Percentiles rank a stretch among this genome's conserved stretches.
Evolutionary conservation across 306 rosid species (phyloP).

Genomic region (Betula pendula): DNA sequence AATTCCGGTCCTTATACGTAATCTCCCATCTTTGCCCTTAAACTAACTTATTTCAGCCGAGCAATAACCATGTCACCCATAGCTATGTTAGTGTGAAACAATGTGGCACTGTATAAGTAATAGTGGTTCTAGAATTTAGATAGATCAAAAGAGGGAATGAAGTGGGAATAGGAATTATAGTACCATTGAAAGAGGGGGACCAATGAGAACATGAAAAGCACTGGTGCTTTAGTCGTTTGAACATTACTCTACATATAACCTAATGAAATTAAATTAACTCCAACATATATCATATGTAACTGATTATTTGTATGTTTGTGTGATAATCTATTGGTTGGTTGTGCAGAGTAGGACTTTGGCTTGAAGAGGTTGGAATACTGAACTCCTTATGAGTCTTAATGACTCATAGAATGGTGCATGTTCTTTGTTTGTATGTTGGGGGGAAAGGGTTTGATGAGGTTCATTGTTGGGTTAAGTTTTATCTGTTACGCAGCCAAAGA

Average conservation of each 20-base stretch:
- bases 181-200: background rate
- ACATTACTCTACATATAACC: background rate
- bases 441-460: background rate
- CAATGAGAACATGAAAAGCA: background rate
- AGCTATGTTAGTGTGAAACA: background rate
- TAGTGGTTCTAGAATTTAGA: no score
- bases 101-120: background rate
- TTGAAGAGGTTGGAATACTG: background rate
- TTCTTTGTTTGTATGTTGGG: background rate
- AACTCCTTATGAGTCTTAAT: background rate
- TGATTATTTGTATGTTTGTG: background rate
- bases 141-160: background rate
- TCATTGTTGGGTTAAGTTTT: background rate
- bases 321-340: background rate
- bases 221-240: background rate
- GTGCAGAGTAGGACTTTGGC: background rate
- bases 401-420: no score
- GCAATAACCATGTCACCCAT: background rate
- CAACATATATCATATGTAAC: background rate
- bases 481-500: background rate
- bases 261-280: background rate
- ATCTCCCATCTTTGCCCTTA: background rate
- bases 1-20: background rate
- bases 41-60: background rate
- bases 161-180: background rate